These are phyloP conservation scores for Umbelopsis sp. DNA, from an alignment of 192 early-diverging fungal genomes.

Conservation along the genomic window DNA sequence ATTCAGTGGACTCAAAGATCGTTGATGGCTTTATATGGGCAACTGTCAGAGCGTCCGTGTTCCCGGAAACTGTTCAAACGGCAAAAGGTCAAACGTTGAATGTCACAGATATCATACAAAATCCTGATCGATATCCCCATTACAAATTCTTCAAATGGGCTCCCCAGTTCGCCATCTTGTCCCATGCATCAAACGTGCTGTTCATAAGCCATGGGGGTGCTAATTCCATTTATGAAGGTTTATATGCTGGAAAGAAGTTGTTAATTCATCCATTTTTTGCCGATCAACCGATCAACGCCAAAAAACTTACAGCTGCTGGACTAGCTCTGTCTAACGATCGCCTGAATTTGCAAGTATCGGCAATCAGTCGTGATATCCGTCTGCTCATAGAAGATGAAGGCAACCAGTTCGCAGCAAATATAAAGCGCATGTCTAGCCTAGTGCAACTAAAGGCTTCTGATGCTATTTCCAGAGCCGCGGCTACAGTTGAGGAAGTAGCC, in stretches of 20 bases:
- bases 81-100: not conserved
- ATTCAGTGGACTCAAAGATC: constrained; percentile 17
- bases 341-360: too few relatives aligned
- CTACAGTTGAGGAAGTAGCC: too few relatives aligned
- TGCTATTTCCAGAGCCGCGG: too few relatives aligned
- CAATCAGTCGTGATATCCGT: too few relatives aligned
- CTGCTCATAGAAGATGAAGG: too few relatives aligned
- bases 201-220: constrained; percentile 40
- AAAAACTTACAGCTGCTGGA: not conserved
- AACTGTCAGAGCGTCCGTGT: not conserved
- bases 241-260: constrained; percentile 31
- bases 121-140: not conserved
- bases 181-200: constrained; percentile 25
- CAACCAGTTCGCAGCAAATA: too few relatives aligned
- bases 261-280: constrained; percentile 32
- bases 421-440: too few relatives aligned
- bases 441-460: too few relatives aligned
- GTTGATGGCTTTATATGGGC: constrained; percentile 45
- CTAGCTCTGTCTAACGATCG: too few relatives aligned
- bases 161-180: constrained; percentile 38
- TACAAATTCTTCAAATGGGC: constrained; percentile 23
- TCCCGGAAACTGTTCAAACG: not conserved
- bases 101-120: not conserved
- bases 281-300: constrained; percentile 32
- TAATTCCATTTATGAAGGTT: constrained; percentile 33